Evolutionary conservation across 1,284 basidiomycete genomes (phyloP), one percentile per base, ranked within the genome.

Genomic region (Melampsora larici-populina): DNA sequence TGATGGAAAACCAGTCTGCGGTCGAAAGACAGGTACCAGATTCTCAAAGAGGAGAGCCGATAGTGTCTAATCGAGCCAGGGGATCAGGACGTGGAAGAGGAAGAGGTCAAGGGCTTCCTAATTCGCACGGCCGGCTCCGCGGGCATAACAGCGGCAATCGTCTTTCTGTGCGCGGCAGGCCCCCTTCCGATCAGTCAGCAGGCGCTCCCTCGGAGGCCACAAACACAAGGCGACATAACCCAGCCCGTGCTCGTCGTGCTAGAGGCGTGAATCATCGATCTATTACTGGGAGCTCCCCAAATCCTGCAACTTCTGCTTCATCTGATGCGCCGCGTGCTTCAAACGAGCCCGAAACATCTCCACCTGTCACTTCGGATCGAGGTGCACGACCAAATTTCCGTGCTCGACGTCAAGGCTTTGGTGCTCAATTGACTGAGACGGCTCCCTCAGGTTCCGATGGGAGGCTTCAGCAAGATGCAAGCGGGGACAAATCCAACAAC

Each of bases 331-430:
- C 8, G 29, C 24, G 18, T 29, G 55, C 55, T 58, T n/a, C 21
- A 11, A n/a, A 21, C 55, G 55, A 58, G 29, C 55, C 55, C 24
- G n/a, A 29, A 58, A n/a, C n/a, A n/a, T n/a, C n/a, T n/a, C 55
- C 9, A 58, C 24, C 21, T 58, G 21, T n/a, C 55, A 51, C 55
- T 24, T 24, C 5, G 29, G 55, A 3, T 29, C 24, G 29, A 24
- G 24, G 29, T 18, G n/a, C 21, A 58, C 7, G 9, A 24, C 21
- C 55, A 58, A 9, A 24, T 58, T 13, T 24, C 24, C 24, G 24
- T 58, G 55, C 55, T 58, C 21, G 55, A n/a, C 55, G 55, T 24
- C 55, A 58, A 29, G 29, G 29, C 55, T 58, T 58, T 58, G 55
- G 55, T 9, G n/a, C 55, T 29, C n/a, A 58, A 2, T 58, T 58